Evolutionary conservation across 2,329 filamentous ascomycete genomes (phyloP).

Genomic region (Penicillium sp.): DNA sequence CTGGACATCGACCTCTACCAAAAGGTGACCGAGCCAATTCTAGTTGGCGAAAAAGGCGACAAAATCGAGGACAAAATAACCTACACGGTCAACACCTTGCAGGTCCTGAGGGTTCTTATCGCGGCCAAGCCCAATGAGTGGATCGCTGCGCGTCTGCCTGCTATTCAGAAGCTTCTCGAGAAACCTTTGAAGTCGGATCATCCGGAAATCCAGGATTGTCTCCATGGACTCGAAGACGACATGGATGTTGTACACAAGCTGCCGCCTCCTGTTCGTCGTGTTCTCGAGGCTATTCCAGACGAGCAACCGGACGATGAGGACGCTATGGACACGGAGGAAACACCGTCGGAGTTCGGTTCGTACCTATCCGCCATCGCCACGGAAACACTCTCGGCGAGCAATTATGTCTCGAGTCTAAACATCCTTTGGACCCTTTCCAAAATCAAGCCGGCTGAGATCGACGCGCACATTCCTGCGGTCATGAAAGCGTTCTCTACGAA

Average conservation of each 20-base stretch:
- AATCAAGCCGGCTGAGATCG: slow-evolving; percentile 79
- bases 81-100: slow-evolving; percentile 86
- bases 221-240: slow-evolving; percentile 70
- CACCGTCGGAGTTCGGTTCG: slow-evolving; percentile 80
- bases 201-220: slow-evolving; percentile 86
- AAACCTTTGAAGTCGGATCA: slow-evolving; percentile 86
- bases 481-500: slow-evolving; percentile 94
- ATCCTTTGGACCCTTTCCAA: slow-evolving; percentile 87
- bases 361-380: slow-evolving; percentile 82
- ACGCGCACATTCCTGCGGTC: slow-evolving; percentile 78
- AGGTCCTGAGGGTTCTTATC: slow-evolving; percentile 84
- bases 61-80: slow-evolving; percentile 78
- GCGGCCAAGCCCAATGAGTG: slow-evolving; percentile 87
- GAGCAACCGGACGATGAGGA: slow-evolving; percentile 78
- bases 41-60: slow-evolving; percentile 78
- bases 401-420: slow-evolving; percentile 85
- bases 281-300: slow-evolving; percentile 85
- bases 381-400: slow-evolving; percentile 75
- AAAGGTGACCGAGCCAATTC: slow-evolving; percentile 80
- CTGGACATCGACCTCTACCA: slow-evolving; percentile 87
- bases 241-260: slow-evolving; percentile 67
- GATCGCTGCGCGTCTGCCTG: slow-evolving; percentile 72
- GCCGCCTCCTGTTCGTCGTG: slow-evolving; percentile 70
- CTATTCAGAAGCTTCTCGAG: slow-evolving; percentile 82
- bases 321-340: slow-evolving; percentile 68